Percentiles rank a stretch among this genome's conserved stretches.
These are phyloP conservation scores for Pythium sukuiense DNA, from an alignment of 352 stramenopile genomes.

Conservation along the genomic window DNA sequence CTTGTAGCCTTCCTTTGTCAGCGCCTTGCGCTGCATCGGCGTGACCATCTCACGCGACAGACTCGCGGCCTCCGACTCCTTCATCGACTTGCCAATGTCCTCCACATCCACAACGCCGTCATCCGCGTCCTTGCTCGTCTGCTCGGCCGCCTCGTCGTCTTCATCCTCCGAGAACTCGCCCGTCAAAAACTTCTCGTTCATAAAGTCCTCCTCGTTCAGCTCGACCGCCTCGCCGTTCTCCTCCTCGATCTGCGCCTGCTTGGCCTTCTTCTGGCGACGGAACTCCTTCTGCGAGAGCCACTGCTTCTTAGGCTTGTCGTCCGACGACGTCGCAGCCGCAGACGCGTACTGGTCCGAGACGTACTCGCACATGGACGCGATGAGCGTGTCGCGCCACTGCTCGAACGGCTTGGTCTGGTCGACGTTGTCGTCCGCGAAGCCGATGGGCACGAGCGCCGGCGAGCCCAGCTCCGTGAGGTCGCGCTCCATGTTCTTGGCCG, in stretches of 20 bases:
- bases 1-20: constrained; percentile 98
- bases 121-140: constrained; percentile 29
- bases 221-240: constrained; percentile 59
- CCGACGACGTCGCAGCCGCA: constrained; percentile 17
- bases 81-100: constrained; percentile 86
- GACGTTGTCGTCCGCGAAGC: constrained; percentile 79
- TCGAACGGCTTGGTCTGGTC: constrained; percentile 85
- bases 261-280: constrained; percentile 77
- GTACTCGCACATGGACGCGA: constrained; percentile 77
- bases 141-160: constrained; percentile 23
- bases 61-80: constrained; percentile 70
- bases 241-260: constrained; percentile 54
- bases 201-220: constrained; percentile 80
- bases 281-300: constrained; percentile 87
- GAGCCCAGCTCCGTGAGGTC: constrained; percentile 68
- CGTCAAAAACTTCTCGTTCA: constrained; percentile 83
- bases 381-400: constrained; percentile 75
- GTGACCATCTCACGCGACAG: constrained; percentile 94
- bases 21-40: constrained; percentile 90
- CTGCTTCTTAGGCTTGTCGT: constrained; percentile 19
- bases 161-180: constrained; percentile 74
- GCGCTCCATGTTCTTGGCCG: constrained; percentile 71
- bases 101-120: constrained; percentile 80
- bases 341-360: constrained; percentile 42
- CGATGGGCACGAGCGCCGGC: constrained; percentile 53